Percentiles rank a stretch among this genome's conserved stretches.
phyloP scores from a whole-genome alignment of 2,329 filamentous ascomycete species.

The Arthrinium puccinioides region DNA sequence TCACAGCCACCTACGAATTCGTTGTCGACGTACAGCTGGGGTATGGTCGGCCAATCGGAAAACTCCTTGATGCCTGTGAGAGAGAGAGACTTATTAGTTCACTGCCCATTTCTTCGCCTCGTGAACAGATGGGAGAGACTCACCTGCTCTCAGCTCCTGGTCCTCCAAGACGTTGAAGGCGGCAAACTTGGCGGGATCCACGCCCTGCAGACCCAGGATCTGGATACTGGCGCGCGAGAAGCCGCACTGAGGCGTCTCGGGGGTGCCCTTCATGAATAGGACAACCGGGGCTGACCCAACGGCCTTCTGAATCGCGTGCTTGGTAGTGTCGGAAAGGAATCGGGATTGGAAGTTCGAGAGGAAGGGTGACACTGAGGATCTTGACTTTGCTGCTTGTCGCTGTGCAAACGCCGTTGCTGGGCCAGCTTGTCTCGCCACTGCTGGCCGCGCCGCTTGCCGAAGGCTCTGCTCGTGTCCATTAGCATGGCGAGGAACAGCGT shows the following conservation, averaged over 20 bases:
- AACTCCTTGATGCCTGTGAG: slow-evolving; percentile 89
- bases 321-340: slow-evolving; percentile 73
- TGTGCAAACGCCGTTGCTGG: background rate
- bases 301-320: slow-evolving; percentile 81
- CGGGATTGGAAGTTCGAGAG: slow-evolving; percentile 41
- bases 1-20: slow-evolving; percentile 98
- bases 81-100: background rate
- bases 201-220: slow-evolving; percentile 88
- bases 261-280: slow-evolving; percentile 98
- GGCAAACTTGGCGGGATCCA: slow-evolving; percentile 93
- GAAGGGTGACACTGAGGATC: no score
- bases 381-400: no score
- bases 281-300: slow-evolving; percentile 85
- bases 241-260: slow-evolving; percentile 90
- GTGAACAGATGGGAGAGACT: slow-evolving; percentile 15
- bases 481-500: background rate
- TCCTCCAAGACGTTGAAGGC: slow-evolving; percentile 97
- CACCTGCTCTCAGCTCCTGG: slow-evolving; percentile 74
- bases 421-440: background rate
- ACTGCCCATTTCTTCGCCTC: background rate
- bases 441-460: slow-evolving; percentile 1
- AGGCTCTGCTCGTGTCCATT: background rate
- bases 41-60: slow-evolving; percentile 98
- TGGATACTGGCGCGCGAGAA: slow-evolving; percentile 94
- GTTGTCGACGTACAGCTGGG: slow-evolving; percentile 89